Evolutionary conservation across 2,329 filamentous ascomycete species (phyloP).

Genomic region (Rutstroemia sp.): DNA sequence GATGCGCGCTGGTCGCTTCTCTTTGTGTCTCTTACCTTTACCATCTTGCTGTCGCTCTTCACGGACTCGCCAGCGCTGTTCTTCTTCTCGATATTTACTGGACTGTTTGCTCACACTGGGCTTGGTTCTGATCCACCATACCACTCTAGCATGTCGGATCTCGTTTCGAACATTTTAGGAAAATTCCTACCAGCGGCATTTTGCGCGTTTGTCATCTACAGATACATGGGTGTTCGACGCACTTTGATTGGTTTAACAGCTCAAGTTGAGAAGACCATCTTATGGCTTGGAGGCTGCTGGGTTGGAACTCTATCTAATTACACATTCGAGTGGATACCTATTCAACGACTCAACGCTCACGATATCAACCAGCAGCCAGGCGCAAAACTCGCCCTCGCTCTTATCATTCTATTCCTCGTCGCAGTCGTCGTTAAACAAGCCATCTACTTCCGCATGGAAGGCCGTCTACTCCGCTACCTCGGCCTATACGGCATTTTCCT

Average conservation of each 20-base stretch:
- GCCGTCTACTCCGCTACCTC: slow-evolving; percentile 69
- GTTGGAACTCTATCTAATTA: slow-evolving; percentile 90
- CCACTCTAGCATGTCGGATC: slow-evolving; percentile 55
- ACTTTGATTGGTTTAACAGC: slow-evolving; percentile 66
- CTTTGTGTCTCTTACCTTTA: slow-evolving; percentile 73
- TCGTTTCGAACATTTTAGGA: slow-evolving; percentile 72
- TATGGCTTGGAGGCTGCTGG: slow-evolving; percentile 89
- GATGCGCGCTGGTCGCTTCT: slow-evolving; percentile 83
- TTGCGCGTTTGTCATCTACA: slow-evolving; percentile 79
- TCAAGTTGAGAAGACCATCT: slow-evolving; percentile 80
- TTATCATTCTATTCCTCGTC: slow-evolving; percentile 66
- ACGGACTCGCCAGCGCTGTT: slow-evolving; percentile 72
- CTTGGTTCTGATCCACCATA: slow-evolving; percentile 82
- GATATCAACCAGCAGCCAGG: slow-evolving; percentile 87
- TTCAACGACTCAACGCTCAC: slow-evolving; percentile 82
- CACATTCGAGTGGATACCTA: slow-evolving; percentile 89
- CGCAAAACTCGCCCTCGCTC: slow-evolving; percentile 71
- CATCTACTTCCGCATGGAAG: slow-evolving; percentile 81
- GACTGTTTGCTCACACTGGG: slow-evolving; percentile 83
- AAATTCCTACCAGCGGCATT: slow-evolving; percentile 84
- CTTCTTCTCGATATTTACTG: slow-evolving; percentile 76
- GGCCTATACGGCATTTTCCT: slow-evolving; percentile 68
- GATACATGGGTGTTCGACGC: slow-evolving; percentile 69
- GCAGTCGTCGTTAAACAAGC: slow-evolving; percentile 66
- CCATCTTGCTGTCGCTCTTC: slow-evolving; percentile 70